Conservation (phyloP, 2,329 filamentous ascomycete genomes). For the Zalaria sp. region DNA sequence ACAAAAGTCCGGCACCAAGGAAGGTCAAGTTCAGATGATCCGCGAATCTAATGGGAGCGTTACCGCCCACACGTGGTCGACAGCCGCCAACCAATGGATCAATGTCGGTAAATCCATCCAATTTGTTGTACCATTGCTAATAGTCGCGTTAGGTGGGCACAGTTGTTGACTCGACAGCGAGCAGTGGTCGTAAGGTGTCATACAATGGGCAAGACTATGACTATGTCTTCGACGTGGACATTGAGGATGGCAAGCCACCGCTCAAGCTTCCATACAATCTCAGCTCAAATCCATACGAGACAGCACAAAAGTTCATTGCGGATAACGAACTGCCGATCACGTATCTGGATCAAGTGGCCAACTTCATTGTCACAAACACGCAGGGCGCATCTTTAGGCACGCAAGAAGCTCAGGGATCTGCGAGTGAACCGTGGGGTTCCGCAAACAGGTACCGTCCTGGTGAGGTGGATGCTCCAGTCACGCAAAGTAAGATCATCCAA, state of each 20-base stretch:
- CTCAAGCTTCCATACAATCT: conserved; percentile 91
- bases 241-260: conserved; percentile 84
- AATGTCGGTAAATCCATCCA: conserved; percentile 2
- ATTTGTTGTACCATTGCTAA: not conserved
- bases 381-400: conserved; percentile 67
- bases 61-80: conserved; percentile 80
- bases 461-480: conserved; percentile 31
- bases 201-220: conserved; percentile 84
- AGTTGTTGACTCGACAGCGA: conserved; percentile 78
- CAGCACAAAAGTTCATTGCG: conserved; percentile 77
- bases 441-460: conserved; percentile 69
- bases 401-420: conserved; percentile 31
- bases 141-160: conserved; percentile 56
- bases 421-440: conserved; percentile 61
- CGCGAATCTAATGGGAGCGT: conserved; percentile 66
- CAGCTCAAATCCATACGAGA: conserved; percentile 83
- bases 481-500: conserved; percentile 6
- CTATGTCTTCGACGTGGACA: conserved; percentile 92
- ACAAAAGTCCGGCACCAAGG: conserved; percentile 76
- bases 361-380: conserved; percentile 85
- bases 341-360: conserved; percentile 82
- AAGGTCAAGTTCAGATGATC: conserved; percentile 91
- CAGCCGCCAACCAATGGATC: conserved; percentile 23
- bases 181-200: conserved; percentile 48
- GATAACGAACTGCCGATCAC: conserved; percentile 77